These are phyloP conservation scores for Hypoxylon lenormandii DNA, from an alignment of 495 filamentous ascomycete species.

Conservation along the genomic window DNA sequence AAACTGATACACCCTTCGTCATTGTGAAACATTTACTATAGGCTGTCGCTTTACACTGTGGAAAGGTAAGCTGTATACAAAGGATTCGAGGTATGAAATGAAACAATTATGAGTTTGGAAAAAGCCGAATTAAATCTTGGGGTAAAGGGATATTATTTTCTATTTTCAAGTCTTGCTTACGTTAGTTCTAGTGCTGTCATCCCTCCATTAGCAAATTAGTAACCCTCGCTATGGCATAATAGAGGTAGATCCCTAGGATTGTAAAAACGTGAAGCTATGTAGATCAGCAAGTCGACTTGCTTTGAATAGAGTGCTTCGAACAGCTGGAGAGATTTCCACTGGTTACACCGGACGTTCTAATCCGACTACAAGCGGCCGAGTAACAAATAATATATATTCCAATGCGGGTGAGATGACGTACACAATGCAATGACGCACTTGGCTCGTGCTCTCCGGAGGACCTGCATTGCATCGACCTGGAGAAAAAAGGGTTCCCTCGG, in stretches of 20 bases:
- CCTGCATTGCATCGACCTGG: constrained; percentile 31
- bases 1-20: constrained; percentile 41
- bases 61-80: constrained; percentile 8
- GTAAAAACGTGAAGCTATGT: not conserved
- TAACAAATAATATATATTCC: constrained; percentile 41
- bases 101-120: constrained; percentile 21
- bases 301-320: not conserved
- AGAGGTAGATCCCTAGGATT: constrained; percentile 6
- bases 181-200: not conserved
- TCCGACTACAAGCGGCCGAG: constrained; percentile 25
- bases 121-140: not conserved
- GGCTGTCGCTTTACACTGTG: constrained; percentile 12
- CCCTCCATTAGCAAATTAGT: not conserved
- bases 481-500: not conserved
- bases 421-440: constrained; percentile 47
- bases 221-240: not conserved
- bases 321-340: not conserved
- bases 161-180: not conserved
- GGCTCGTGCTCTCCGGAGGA: constrained; percentile 21
- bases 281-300: constrained; percentile 4
- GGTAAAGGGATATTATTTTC: too few relatives aligned
- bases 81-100: not conserved
- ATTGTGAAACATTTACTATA: constrained; percentile 34
- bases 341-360: constrained; percentile 26
- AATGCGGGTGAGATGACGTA: constrained; percentile 49